These are phyloP conservation scores for Penicillium sp. DNA, from an alignment of 2,329 filamentous ascomycete genomes.

Conservation along the genomic window DNA sequence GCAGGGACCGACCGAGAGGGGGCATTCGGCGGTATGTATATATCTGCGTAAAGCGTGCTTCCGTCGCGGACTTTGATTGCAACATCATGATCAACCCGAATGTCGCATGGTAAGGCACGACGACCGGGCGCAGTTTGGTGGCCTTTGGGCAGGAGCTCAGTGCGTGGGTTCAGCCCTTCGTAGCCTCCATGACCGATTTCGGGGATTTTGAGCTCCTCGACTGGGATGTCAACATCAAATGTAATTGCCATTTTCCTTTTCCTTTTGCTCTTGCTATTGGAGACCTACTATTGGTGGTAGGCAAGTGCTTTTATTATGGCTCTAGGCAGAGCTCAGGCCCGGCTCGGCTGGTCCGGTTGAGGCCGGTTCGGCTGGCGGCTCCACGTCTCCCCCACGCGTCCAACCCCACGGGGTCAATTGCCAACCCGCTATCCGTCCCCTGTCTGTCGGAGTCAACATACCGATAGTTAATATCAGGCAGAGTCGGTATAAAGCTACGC, in stretches of 20 bases:
- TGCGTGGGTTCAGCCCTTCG: not conserved
- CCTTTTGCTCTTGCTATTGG: not conserved
- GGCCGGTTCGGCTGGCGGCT: slow-evolving; percentile 13
- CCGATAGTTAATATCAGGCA: not conserved
- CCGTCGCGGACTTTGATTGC: slow-evolving; percentile 33
- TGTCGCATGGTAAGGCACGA: not conserved
- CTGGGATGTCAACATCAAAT: not conserved
- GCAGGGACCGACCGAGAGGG: slow-evolving; percentile 28
- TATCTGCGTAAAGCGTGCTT: slow-evolving; percentile 29
- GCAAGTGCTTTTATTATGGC: not conserved
- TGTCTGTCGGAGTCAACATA: not conserved
- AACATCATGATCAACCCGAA: slow-evolving; percentile 29
- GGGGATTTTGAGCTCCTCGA: slow-evolving; percentile 5
- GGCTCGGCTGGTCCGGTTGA: slow-evolving; percentile 9
- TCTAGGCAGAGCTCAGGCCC: not conserved
- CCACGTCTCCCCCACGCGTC: not conserved
- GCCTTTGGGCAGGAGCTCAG: slow-evolving; percentile 2
- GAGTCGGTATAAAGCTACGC: not conserved
- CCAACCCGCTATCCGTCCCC: not conserved
- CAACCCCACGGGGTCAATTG: not conserved
- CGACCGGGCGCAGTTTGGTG: not conserved
- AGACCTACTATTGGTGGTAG: not conserved
- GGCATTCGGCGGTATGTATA: slow-evolving; percentile 30
- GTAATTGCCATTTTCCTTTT: not conserved
- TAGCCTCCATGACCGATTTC: slow-evolving; percentile 10